phyloP scores from a whole-genome alignment of 805 yeast genomes.

The Hanseniaspora osmophila region DNA sequence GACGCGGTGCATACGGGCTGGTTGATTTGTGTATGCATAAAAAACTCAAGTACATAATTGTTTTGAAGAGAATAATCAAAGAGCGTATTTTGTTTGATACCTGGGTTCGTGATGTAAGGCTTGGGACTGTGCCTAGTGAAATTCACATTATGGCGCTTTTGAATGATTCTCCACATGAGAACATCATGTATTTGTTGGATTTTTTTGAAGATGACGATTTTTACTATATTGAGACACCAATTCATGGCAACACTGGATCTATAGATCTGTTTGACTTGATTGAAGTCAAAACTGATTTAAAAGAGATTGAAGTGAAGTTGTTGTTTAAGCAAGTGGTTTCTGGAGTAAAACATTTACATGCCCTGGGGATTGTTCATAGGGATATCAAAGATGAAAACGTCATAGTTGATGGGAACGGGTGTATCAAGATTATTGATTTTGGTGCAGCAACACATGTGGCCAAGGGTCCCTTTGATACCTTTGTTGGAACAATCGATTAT shows the following conservation, averaged over 20 bases:
- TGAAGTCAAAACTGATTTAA: constrained; percentile 71
- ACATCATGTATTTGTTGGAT: constrained; percentile 72
- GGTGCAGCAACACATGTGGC: constrained; percentile 86
- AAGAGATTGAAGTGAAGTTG: constrained; percentile 61
- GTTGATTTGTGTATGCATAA: constrained; percentile 68
- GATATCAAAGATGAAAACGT: constrained; percentile 93
- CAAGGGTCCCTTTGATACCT: constrained; percentile 92
- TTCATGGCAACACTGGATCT: constrained; percentile 80
- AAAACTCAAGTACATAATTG: constrained; percentile 50
- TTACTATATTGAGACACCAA: constrained; percentile 83
- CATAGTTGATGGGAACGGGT: constrained; percentile 70
- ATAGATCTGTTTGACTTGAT: constrained; percentile 86
- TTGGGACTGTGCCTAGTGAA: constrained; percentile 94
- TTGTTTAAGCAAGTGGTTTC: constrained; percentile 69
- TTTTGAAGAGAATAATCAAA: constrained; percentile 80
- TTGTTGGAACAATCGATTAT: constrained; percentile 93
- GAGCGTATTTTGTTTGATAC: constrained; percentile 90
- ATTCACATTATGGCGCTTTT: constrained; percentile 84
- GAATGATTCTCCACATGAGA: constrained; percentile 68
- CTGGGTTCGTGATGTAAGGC: constrained; percentile 83
- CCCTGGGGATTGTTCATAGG: constrained; percentile 78
- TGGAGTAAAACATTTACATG: constrained; percentile 71
- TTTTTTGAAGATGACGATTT: constrained; percentile 85
- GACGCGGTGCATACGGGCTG: constrained; percentile 94
- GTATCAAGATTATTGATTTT: constrained; percentile 78